Evolutionary conservation across 2,329 filamentous ascomycete species (phyloP).

Genomic region (Cladosporium sp.): DNA sequence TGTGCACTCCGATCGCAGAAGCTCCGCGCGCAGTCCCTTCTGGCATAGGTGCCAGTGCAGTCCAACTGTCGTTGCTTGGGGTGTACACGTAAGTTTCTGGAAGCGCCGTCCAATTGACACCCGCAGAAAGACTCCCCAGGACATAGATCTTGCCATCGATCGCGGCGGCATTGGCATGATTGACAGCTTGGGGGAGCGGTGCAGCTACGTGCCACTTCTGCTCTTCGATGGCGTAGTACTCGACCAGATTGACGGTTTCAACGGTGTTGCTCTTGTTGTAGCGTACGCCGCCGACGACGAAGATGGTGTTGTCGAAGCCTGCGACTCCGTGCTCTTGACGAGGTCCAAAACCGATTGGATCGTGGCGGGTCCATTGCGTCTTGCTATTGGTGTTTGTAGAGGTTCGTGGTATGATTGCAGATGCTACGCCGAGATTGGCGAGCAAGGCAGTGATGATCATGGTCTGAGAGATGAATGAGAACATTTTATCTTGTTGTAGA

Average conservation of each 20-base stretch:
- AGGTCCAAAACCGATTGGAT: background rate
- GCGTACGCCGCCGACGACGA: background rate
- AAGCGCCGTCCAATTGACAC: background rate
- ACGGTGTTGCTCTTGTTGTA: background rate
- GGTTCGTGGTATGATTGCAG: background rate
- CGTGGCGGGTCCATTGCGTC: background rate
- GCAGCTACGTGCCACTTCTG: constrained; percentile 2
- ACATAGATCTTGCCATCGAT: background rate
- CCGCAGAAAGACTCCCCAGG: background rate
- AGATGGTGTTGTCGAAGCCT: background rate
- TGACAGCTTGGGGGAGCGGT: background rate
- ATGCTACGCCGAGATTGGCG: background rate
- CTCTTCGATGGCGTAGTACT: background rate
- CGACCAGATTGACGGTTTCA: background rate
- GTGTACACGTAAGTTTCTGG: background rate
- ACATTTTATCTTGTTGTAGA: background rate
- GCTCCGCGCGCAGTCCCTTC: background rate
- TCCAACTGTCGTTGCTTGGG: background rate
- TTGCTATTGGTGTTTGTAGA: background rate
- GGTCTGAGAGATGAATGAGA: background rate
- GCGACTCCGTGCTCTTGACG: background rate
- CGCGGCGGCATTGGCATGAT: background rate
- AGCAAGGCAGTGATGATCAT: background rate
- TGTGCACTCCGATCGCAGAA: background rate
- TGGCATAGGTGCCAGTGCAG: background rate